phyloP scores from a whole-genome alignment of 352 stramenopile genomes.

The Pythium folliculosum region DNA sequence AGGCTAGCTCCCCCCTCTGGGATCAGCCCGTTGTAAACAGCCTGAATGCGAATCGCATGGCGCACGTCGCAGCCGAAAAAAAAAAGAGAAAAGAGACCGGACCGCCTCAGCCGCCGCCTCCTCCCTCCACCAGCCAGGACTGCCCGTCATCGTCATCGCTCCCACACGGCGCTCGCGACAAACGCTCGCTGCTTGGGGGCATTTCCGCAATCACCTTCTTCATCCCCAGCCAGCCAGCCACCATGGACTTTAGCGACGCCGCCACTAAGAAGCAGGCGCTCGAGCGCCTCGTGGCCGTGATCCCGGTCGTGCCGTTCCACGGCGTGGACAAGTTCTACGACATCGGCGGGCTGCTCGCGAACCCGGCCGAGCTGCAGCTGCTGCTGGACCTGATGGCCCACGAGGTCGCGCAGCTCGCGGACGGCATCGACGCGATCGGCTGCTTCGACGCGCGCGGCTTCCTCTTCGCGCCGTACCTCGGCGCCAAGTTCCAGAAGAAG shows the following conservation, averaged over 20 bases:
- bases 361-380: slow-evolving; percentile 88
- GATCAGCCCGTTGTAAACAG: not conserved
- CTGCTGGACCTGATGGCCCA: slow-evolving; percentile 94
- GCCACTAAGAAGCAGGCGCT: slow-evolving; percentile 54
- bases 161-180: not conserved
- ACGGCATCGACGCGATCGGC: slow-evolving; percentile 78
- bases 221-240: not conserved
- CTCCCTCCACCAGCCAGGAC: not conserved
- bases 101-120: not conserved
- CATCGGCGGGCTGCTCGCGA: slow-evolving; percentile 92
- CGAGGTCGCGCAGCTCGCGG: slow-evolving; percentile 51
- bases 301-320: slow-evolving; percentile 97
- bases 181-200: not conserved
- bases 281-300: slow-evolving; percentile 78
- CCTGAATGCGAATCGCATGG: not conserved
- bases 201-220: not conserved
- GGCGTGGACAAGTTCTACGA: slow-evolving; percentile 96
- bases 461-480: slow-evolving; percentile 94
- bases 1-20: not conserved
- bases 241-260: slow-evolving; percentile 45
- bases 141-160: too few relatives aligned
- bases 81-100: not conserved
- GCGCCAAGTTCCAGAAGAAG: slow-evolving; percentile 94
- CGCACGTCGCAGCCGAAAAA: not conserved
- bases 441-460: slow-evolving; percentile 98